A percentile compares a stretch with the other conserved stretches of the same genome.
phyloP scores from a whole-genome alignment of 768 basidiomycete genomes.

The Trametes cubensis region DNA sequence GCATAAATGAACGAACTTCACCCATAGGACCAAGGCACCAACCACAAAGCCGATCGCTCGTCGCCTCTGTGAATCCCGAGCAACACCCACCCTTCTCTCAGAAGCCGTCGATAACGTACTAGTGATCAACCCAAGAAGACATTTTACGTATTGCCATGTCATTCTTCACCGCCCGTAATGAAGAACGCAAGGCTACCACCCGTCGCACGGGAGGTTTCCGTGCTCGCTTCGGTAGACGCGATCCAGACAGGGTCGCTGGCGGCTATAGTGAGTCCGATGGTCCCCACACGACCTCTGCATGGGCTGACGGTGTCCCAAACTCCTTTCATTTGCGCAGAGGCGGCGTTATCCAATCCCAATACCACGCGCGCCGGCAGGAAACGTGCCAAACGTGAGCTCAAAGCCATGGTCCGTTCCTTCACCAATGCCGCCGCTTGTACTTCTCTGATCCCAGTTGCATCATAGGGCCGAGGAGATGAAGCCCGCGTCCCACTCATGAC shows the following conservation, averaged over 20 bases:
- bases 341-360: conserved; percentile 54
- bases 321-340: conserved; percentile 38
- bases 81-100: not conserved
- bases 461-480: conserved; percentile 45
- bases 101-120: not conserved
- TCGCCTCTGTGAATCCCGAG: not conserved
- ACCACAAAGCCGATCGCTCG: too few relatives aligned
- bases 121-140: not conserved
- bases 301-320: not conserved
- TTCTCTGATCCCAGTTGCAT: not conserved
- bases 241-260: conserved; percentile 50
- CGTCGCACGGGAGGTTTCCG: conserved; percentile 17
- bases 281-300: not conserved
- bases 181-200: conserved; percentile 15
- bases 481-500: conserved; percentile 55
- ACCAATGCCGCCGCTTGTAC: not conserved
- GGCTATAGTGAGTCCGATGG: conserved; percentile 46
- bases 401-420: conserved; percentile 44
- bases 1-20: not conserved
- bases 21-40: too few relatives aligned
- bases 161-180: conserved; percentile 4
- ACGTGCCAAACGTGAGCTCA: conserved; percentile 50
- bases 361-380: conserved; percentile 48
- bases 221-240: conserved; percentile 28
- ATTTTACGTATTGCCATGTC: conserved; percentile 9